Evolutionary conservation across 768 basidiomycete genomes (phyloP).

Genomic region (Panaeolus papilionaceus): DNA sequence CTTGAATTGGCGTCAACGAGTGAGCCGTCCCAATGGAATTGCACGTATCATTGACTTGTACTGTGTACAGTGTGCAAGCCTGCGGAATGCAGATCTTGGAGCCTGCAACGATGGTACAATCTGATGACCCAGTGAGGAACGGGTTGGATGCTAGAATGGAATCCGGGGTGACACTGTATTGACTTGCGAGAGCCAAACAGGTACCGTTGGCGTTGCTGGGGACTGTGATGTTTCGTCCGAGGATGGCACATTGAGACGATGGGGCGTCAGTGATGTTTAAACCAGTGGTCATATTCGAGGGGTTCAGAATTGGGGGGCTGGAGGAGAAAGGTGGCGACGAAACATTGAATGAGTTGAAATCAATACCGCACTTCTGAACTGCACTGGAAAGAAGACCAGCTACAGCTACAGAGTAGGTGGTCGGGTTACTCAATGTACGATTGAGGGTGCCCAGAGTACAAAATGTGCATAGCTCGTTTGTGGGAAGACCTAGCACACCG

Average conservation of each 20-base stretch:
- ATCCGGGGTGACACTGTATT: slow-evolving; percentile 22
- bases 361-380: slow-evolving; percentile 26
- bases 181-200: slow-evolving; percentile 23
- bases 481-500: slow-evolving; percentile 30
- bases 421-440: slow-evolving; percentile 28
- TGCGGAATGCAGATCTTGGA: slow-evolving; percentile 26
- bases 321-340: too few species aligned
- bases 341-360: too few species aligned
- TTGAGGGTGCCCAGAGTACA: slow-evolving; percentile 31
- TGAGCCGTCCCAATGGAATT: slow-evolving; percentile 19
- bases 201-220: slow-evolving; percentile 19
- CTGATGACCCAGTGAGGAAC: slow-evolving; percentile 19
- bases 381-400: slow-evolving; percentile 24
- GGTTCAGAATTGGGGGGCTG: slow-evolving; percentile 1
- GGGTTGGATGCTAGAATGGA: slow-evolving; percentile 26
- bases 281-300: slow-evolving; percentile 18
- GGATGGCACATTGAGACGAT: slow-evolving; percentile 24
- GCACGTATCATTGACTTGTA: slow-evolving; percentile 31
- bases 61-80: slow-evolving; percentile 25
- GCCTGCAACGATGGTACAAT: slow-evolving; percentile 21
- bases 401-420: slow-evolving; percentile 26
- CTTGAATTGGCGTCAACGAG: slow-evolving; percentile 19
- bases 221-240: slow-evolving; percentile 30
- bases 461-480: slow-evolving; percentile 29
- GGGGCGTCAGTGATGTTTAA: slow-evolving; percentile 19